Percentiles rank a stretch among this genome's conserved stretches.
Evolutionary conservation across 2,329 filamentous ascomycete species (phyloP).

Genomic region (Ilyonectria robusta): DNA sequence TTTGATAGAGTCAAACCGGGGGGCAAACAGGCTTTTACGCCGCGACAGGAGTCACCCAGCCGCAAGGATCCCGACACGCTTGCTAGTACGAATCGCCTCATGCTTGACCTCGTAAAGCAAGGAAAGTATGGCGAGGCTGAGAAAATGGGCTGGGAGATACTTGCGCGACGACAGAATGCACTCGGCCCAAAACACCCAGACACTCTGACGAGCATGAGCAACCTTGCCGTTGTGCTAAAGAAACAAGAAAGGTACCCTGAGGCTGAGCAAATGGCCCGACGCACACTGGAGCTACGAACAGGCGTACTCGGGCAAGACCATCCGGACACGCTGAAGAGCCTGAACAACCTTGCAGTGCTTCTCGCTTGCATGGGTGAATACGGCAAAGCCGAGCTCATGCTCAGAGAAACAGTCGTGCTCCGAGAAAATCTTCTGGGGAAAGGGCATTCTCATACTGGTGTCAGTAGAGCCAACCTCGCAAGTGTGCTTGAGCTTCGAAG

Average conservation of each 20-base stretch:
- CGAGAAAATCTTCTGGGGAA: too few species aligned
- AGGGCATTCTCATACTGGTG: too few species aligned
- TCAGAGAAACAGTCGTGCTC: too few species aligned
- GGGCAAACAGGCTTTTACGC: neutral
- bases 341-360: neutral
- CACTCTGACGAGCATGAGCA: neutral
- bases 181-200: neutral
- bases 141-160: neutral
- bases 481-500: too few species aligned
- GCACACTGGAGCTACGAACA: neutral
- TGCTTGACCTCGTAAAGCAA: neutral
- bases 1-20: neutral
- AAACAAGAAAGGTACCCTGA: neutral
- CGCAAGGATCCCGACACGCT: neutral
- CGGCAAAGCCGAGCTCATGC: too few species aligned
- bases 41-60: neutral
- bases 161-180: neutral
- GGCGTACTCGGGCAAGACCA: neutral
- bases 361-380: too few species aligned
- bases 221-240: neutral
- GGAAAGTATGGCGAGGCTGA: neutral
- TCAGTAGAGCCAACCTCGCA: too few species aligned
- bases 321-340: neutral
- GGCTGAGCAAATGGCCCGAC: neutral
- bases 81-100: slow-evolving; percentile 1